Evolutionary conservation across 129 eudicot species (phyloP).

Genomic region (Artemisia tridentata): DNA sequence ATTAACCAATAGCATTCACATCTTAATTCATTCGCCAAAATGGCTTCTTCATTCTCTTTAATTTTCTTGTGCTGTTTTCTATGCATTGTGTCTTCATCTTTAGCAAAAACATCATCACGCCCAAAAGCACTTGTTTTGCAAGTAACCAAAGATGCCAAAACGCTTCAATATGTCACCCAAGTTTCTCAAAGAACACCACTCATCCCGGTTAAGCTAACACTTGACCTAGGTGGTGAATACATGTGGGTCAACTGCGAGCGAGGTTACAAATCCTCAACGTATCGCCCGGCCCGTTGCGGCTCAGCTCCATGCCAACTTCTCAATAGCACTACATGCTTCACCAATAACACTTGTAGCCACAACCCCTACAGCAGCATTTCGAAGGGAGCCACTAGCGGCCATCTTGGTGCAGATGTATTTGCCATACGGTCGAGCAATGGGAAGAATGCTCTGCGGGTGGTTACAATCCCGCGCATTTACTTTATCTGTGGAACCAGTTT

Average conservation of each 20-base stretch:
- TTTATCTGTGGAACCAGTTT: neutral
- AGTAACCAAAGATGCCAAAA: too few species aligned
- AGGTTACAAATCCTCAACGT: conserved; percentile 26
- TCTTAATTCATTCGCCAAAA: too few species aligned
- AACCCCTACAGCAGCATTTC: neutral
- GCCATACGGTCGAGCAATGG: neutral
- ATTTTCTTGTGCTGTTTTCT: too few species aligned
- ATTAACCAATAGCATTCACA: too few species aligned
- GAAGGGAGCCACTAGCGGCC: neutral
- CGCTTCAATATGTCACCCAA: too few species aligned
- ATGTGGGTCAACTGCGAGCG: conserved; percentile 48
- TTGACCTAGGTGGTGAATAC: conserved; percentile 29
- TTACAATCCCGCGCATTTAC: neutral
- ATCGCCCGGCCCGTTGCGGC: conserved; percentile 1
- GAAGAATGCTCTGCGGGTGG: neutral
- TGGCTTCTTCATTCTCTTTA: too few species aligned
- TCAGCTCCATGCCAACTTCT: conserved; percentile 31
- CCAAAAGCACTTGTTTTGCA: too few species aligned
- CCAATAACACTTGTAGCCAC: neutral
- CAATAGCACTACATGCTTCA: neutral
- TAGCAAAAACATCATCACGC: too few species aligned
- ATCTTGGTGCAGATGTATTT: neutral
- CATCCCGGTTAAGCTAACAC: too few species aligned
- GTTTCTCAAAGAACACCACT: too few species aligned
- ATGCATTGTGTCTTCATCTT: too few species aligned